Percentiles rank a stretch among this genome's conserved stretches.
Conservation (phyloP, 768 basidiomycete genomes). For the Boletellus ananiceps region DNA sequence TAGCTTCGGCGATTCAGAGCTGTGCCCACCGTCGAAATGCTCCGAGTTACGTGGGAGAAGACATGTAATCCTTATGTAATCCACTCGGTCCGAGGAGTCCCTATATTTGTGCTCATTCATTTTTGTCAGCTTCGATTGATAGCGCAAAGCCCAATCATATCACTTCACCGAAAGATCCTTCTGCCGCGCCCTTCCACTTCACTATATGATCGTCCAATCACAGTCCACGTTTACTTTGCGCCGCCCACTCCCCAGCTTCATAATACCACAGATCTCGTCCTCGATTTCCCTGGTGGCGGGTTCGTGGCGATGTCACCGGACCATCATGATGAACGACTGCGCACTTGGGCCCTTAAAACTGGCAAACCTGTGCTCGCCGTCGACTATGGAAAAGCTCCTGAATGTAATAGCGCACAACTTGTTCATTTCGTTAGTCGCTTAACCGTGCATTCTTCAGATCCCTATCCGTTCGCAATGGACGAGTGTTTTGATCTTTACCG, state of each 20-base stretch:
- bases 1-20: constrained; percentile 91
- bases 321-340: constrained; percentile 92
- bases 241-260: constrained; percentile 60
- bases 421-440: constrained; percentile 2
- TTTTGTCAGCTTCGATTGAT: constrained; percentile 56
- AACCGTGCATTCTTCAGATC: constrained; percentile 50
- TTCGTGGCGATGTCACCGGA: constrained; percentile 96
- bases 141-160: constrained; percentile 53
- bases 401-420: constrained; percentile 53
- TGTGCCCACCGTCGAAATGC: constrained; percentile 93
- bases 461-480: constrained; percentile 94
- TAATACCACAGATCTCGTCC: constrained; percentile 70
- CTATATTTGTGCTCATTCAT: constrained; percentile 5
- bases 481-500: constrained; percentile 91
- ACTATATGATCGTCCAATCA: constrained; percentile 75
- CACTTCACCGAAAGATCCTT: constrained; percentile 69
- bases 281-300: constrained; percentile 95
- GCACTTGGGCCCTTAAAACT: constrained; percentile 78
- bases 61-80: constrained; percentile 84
- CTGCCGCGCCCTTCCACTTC: constrained; percentile 78
- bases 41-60: constrained; percentile 96
- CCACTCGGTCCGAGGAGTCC: constrained; percentile 21
- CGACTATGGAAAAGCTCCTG: constrained; percentile 95
- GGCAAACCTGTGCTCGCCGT: constrained; percentile 78
- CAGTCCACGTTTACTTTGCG: constrained; percentile 77